These are phyloP conservation scores for Aspergillus floridensis DNA, from an alignment of 2,329 filamentous ascomycete species.

Conservation along the genomic window DNA sequence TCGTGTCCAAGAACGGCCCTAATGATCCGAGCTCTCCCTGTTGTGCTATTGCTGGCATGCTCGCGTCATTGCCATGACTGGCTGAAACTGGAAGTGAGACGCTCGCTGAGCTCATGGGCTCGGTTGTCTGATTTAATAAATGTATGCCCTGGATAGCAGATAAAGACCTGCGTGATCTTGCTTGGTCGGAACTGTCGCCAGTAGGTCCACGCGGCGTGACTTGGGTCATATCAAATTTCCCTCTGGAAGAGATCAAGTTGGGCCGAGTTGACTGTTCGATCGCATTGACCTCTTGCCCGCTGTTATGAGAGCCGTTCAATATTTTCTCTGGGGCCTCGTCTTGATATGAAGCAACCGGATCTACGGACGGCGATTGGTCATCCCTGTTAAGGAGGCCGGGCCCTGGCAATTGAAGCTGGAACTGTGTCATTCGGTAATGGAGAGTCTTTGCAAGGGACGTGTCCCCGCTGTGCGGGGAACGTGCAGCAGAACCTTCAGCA, in stretches of 20 bases:
- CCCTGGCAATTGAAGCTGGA: slow-evolving; percentile 22
- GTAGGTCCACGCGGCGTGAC: background rate
- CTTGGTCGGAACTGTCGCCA: background rate
- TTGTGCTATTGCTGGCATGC: slow-evolving; percentile 18
- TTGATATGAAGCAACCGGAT: background rate
- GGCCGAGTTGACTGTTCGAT: background rate
- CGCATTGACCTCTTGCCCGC: background rate
- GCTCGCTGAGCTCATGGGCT: slow-evolving; percentile 9
- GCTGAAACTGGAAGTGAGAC: slow-evolving; percentile 4
- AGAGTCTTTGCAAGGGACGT: slow-evolving; percentile 7
- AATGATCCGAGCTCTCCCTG: slow-evolving; percentile 25
- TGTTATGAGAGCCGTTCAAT: background rate
- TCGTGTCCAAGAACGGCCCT: slow-evolving; percentile 23
- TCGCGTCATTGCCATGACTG: slow-evolving; percentile 16
- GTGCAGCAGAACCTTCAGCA: background rate
- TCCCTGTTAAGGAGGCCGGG: background rate
- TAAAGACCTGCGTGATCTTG: background rate
- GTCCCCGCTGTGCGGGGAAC: background rate
- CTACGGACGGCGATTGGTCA: slow-evolving; percentile 5
- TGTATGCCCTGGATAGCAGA: background rate
- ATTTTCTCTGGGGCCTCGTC: background rate
- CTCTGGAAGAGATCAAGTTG: slow-evolving; percentile 10
- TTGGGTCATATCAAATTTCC: background rate
- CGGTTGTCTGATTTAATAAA: background rate
- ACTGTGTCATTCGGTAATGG: slow-evolving; percentile 20